Conservation (phyloP, 345 rosid species). For the Heritiera fomes region DNA sequence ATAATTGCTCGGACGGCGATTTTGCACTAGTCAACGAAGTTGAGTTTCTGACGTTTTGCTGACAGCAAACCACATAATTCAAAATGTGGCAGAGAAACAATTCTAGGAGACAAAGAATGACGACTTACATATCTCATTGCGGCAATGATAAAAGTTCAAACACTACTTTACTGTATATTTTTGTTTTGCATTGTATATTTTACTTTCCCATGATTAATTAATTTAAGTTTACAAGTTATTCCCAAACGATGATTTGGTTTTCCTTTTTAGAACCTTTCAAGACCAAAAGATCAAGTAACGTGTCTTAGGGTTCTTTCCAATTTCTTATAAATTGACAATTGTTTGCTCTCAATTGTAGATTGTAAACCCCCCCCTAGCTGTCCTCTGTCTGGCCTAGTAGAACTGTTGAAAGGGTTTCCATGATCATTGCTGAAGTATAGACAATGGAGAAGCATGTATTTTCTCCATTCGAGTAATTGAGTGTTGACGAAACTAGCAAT, state of each 20-base stretch:
- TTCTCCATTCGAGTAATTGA: neutral
- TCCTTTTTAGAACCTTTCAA: neutral
- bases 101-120: neutral
- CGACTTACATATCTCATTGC: neutral
- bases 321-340: slow-evolving; percentile 2
- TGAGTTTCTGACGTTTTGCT: slow-evolving; percentile 23
- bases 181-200: too few relatives aligned
- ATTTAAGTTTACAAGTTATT: slow-evolving; percentile 12
- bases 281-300: slow-evolving; percentile 10
- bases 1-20: slow-evolving; percentile 15
- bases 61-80: slow-evolving; percentile 13
- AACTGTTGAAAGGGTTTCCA: neutral
- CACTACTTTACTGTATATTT: neutral
- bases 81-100: slow-evolving; percentile 11
- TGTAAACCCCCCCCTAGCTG: neutral
- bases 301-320: neutral
- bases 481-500: neutral
- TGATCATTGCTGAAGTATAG: neutral
- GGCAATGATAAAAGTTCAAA: neutral
- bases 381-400: neutral
- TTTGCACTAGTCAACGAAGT: slow-evolving; percentile 23
- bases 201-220: neutral
- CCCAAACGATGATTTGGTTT: neutral
- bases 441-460: neutral
- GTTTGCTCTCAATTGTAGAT: neutral